Conservation (phyloP, 805 yeast species). For the Yarrowia sp. region DNA sequence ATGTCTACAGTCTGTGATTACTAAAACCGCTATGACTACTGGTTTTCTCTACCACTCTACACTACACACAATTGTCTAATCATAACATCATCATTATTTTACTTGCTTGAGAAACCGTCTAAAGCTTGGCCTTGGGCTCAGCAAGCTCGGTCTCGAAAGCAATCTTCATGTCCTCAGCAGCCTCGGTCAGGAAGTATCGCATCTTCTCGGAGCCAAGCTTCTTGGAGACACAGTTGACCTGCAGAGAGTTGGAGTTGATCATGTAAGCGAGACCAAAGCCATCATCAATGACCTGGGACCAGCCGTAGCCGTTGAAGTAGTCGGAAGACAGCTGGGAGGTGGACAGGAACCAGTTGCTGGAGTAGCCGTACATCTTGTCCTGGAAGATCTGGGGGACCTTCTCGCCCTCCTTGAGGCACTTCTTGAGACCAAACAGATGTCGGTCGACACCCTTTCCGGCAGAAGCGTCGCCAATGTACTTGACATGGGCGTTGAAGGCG, state of each 20-base stretch:
- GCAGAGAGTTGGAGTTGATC: constrained; percentile 80
- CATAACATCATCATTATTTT: constrained; percentile 10
- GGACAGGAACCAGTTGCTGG: constrained; percentile 80
- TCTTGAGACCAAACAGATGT: constrained; percentile 84
- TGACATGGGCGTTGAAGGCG: constrained; percentile 72
- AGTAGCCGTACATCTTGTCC: constrained; percentile 73
- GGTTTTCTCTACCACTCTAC: too few species aligned
- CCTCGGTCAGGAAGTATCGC: constrained; percentile 64
- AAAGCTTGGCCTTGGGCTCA: constrained; percentile 39
- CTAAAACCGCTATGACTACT: too few species aligned
- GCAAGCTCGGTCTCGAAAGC: constrained; percentile 45
- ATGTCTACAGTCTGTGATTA: too few species aligned
- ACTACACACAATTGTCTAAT: too few species aligned
- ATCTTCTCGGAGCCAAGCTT: constrained; percentile 49
- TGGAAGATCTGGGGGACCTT: constrained; percentile 60
- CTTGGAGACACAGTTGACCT: constrained; percentile 77
- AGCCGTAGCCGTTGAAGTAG: constrained; percentile 87
- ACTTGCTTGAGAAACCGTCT: neutral
- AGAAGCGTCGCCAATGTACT: constrained; percentile 70
- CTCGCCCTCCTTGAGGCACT: constrained; percentile 59
- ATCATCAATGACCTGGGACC: constrained; percentile 90
- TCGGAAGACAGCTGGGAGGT: constrained; percentile 87
- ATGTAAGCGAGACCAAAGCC: constrained; percentile 94
- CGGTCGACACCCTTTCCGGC: constrained; percentile 90
- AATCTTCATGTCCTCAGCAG: constrained; percentile 78